Evolutionary conservation across 2,329 filamentous ascomycete genomes (phyloP).

Genomic region (Fusarium proliferatum): DNA sequence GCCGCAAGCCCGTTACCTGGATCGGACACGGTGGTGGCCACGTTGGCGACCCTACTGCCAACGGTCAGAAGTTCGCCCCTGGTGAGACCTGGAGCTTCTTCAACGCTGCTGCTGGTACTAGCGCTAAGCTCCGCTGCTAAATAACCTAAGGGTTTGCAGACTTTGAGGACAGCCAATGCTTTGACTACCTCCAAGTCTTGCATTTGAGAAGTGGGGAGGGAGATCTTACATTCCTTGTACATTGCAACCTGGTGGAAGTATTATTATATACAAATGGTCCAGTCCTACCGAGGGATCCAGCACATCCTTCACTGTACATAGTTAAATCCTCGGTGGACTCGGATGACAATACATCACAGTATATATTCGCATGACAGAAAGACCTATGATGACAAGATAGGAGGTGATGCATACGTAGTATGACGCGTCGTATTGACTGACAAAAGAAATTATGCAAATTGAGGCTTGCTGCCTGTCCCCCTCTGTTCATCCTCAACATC

Average conservation of each 20-base stretch:
- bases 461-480: not conserved
- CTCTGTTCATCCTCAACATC: fast-evolving
- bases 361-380: not conserved
- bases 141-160: not conserved
- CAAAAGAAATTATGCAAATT: not conserved
- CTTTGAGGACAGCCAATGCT: fast-evolving
- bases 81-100: conserved; percentile 45
- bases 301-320: not conserved
- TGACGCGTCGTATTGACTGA: fast-evolving
- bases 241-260: not conserved
- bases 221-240: conserved; percentile 10
- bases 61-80: conserved; percentile 34
- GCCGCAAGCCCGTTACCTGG: conserved; percentile 46
- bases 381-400: fast-evolving
- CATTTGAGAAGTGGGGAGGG: not conserved
- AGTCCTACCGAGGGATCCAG: not conserved
- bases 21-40: conserved; percentile 45
- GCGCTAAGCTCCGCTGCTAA: conserved; percentile 9
- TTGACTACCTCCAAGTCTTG: not conserved
- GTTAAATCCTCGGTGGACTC: not conserved
- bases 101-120: conserved; percentile 14
- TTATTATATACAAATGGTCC: not conserved
- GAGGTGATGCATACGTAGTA: fast-evolving
- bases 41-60: conserved; percentile 33
- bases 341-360: not conserved